phyloP scores from a whole-genome alignment of 495 filamentous ascomycete species.

The Penicillium riverlandense region DNA sequence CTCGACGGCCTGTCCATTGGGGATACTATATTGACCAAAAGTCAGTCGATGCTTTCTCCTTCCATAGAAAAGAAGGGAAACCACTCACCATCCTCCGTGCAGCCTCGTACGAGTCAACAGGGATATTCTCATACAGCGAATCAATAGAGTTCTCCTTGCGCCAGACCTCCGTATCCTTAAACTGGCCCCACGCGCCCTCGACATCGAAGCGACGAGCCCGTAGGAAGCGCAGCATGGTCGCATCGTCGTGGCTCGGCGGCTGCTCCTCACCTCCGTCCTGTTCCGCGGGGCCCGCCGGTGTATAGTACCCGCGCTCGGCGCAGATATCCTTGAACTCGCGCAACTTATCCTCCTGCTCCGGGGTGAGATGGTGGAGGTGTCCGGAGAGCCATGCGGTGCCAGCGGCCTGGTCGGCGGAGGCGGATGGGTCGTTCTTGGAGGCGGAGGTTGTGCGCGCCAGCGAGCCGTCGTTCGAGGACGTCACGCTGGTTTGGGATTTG shows the following conservation, averaged over 20 bases:
- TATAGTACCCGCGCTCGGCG: conserved; percentile 59
- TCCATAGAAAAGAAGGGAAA: background rate
- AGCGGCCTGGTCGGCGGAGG: conserved; percentile 33
- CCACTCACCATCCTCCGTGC: conserved; percentile 62
- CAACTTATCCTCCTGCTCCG: conserved; percentile 58
- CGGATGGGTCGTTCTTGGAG: conserved; percentile 33
- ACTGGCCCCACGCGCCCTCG: conserved; percentile 70
- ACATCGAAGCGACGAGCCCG: conserved; percentile 70
- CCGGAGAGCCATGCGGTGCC: conserved; percentile 46
- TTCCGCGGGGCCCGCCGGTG: conserved; percentile 27
- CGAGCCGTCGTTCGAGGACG: conserved; percentile 15
- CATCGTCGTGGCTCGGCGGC: conserved; percentile 65
- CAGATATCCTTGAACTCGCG: conserved; percentile 60
- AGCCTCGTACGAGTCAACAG: conserved; percentile 73
- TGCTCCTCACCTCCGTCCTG: conserved; percentile 23
- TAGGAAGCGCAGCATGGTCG: conserved; percentile 76
- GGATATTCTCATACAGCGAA: conserved; percentile 68
- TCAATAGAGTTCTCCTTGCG: conserved; percentile 70
- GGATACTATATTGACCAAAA: conserved; percentile 55
- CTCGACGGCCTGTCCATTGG: conserved; percentile 84
- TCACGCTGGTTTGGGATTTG: conserved; percentile 26
- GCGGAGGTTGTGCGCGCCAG: conserved; percentile 17
- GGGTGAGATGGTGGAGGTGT: conserved; percentile 66
- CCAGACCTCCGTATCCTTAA: conserved; percentile 85
- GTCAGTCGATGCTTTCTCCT: background rate